Evolutionary conservation across 1,284 basidiomycete genomes (phyloP).

Genomic region (Ceratobasidium sp.): DNA sequence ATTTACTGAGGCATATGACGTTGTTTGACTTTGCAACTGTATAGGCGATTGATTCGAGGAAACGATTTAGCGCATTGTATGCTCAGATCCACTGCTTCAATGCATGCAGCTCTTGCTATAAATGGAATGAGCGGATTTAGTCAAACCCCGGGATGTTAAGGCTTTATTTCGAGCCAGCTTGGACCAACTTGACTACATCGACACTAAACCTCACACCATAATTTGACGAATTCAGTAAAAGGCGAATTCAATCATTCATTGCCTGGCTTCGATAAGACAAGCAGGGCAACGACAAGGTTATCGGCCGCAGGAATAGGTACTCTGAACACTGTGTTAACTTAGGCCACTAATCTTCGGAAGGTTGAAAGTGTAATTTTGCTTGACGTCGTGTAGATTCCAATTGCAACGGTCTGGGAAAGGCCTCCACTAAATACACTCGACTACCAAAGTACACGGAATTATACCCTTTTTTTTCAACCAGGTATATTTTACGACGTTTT

Average conservation of each 20-base stretch:
- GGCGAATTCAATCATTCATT: neutral
- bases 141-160: conserved; percentile 7
- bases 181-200: conserved; percentile 4
- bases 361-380: conserved; percentile 10
- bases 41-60: too few relatives aligned
- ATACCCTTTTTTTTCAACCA: too few relatives aligned
- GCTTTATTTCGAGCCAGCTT: neutral
- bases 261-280: neutral
- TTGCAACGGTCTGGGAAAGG: neutral
- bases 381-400: conserved; percentile 1
- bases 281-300: neutral
- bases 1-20: too few relatives aligned
- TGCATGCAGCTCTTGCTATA: too few relatives aligned
- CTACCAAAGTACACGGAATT: too few relatives aligned
- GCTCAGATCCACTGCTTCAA: too few relatives aligned
- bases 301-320: neutral
- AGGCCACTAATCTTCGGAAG: neutral
- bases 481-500: too few relatives aligned
- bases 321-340: neutral
- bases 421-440: neutral
- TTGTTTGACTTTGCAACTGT: too few relatives aligned
- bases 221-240: neutral
- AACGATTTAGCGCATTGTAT: too few relatives aligned
- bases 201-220: neutral
- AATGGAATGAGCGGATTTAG: too few relatives aligned